Base-by-base conservation (phyloP, 441 rosid genomes). In the Jatropha multifida region DNA sequence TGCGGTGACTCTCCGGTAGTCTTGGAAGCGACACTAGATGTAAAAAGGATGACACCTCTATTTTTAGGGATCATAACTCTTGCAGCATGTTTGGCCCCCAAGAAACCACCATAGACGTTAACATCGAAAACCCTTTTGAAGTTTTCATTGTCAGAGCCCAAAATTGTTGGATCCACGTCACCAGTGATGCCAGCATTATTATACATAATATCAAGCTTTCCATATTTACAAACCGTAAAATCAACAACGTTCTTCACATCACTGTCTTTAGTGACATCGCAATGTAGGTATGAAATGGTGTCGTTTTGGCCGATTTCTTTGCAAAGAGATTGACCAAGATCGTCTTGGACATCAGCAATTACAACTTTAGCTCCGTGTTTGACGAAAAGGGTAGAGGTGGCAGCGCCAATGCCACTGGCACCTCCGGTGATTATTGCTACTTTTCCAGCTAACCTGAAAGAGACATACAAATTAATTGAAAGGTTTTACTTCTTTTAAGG, bases 391-490 rank as follows among this genome's bases (percentile, higher is more conserved):
- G 72, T 80, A 0, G 76, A 79, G 1, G 88, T 83, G 69, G 65
- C 44, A 61, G 40, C 86, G 7, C 92, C 90, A 6, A 86, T 70
- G 56, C 79, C 88, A 26, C 87, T 81, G 0, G 88, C 86, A 6
- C 90, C 86, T 23, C 92, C 88, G 0, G 87, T 85, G 42, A 88
- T 82, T 42, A 86, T 10, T 2, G 90, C 92, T 13, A 88, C 90
- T 63, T 85, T 84, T 38, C 88, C 88, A n/a, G 77, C 79, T 55
- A 85, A 78, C 73, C 88, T 85, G 76, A 20, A 75, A 20, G 13
- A 71, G 12, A 9, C 18, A 7, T 42, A 42, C 7, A 5, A 68
- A 17, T 18, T 40, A 13, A 15, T 18, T 3, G 4, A 37, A 15
- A 18, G 20, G 44, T 49, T n/a, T 12, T 42, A 44, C 32, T 42